These are phyloP conservation scores for Posidonia australis DNA, from an alignment of 106 monocot genomes.

Conservation along the genomic window DNA sequence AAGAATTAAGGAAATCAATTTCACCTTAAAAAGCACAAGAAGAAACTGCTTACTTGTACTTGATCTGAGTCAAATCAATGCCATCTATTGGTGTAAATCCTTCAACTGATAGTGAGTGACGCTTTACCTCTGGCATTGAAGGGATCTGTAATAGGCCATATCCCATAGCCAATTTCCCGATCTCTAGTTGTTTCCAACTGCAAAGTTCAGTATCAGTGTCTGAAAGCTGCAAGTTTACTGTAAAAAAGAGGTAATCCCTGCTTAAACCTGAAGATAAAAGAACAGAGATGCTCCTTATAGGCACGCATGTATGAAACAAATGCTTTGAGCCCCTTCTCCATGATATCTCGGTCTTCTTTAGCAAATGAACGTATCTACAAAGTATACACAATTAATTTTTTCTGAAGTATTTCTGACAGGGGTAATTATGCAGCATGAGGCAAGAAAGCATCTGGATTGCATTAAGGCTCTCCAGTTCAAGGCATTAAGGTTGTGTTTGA, in stretches of 20 bases:
- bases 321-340: constrained; percentile 98
- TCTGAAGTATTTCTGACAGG: background rate
- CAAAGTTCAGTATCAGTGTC: background rate
- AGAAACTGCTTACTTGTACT: constrained; percentile 60
- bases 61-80: constrained; percentile 55
- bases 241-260: background rate
- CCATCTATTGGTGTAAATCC: constrained; percentile 59
- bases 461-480: too few species aligned
- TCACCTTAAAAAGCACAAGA: background rate
- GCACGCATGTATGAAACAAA: constrained; percentile 96
- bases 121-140: constrained; percentile 89
- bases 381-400: background rate
- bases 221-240: background rate
- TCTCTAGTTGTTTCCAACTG: constrained; percentile 95
- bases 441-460: background rate
- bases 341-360: constrained; percentile 75
- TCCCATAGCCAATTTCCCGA: constrained; percentile 92
- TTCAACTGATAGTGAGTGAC: constrained; percentile 71
- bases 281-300: constrained; percentile 96
- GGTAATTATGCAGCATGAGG: constrained; percentile 1
- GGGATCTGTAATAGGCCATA: constrained; percentile 91
- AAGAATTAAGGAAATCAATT: background rate
- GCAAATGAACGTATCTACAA: constrained; percentile 63
- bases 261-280: constrained; percentile 81
- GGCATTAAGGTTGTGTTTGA: too few species aligned